Evolutionary conservation across 2,329 filamentous ascomycete species (phyloP), one percentile per base, ranked within the genome.

Genomic region (Leptographium wingfieldii): DNA sequence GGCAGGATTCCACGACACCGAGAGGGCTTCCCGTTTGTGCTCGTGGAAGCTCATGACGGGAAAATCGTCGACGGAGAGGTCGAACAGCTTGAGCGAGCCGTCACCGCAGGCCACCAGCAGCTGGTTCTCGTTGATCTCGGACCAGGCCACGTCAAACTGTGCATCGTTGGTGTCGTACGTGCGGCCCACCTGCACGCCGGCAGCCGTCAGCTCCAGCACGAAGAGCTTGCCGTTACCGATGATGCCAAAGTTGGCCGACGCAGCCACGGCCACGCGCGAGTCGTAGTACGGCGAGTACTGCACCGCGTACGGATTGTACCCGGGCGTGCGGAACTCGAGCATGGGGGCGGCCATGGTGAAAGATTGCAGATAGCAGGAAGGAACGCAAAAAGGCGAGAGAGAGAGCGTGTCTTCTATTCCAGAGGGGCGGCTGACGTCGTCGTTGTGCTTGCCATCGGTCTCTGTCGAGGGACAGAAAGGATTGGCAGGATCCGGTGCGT

Each of bases 231-330:
- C 94, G 76, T 99, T 99, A 55, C 94, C 94, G 43, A 99, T 92
- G 48, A 99, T 88, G 48, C 94, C 94, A 75, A 94, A 99, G 77
- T 99, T 97, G 64, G 92, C 85, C n/a, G 91, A 88, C 1, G 88
- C 82, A 35, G 90, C 89, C 67, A 96, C 91, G 60, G 92, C 92
- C 65, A 99, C 84, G 64, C 92, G 86, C 65, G 89, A 94, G 76
- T 97, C 94, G 77, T 95, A 95, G 77, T 96, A 99, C 7, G 94
- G 94, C 60, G 92, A 97, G 79, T 97, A 99, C 75, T 96, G 96
- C 73, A 96, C 91, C 66, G 89, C 90, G 75, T 95, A 96, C 68
- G 92, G 92, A 73, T 97, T 96, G 80, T 84, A 97, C 68, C 94
- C 94, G 70, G 90, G 82, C 27, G 94, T 97, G 65, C 89, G 87